These are phyloP conservation scores for Dillenia suffruticosa DNA, from an alignment of 164 flowering plant genomes.

Conservation along the genomic window DNA sequence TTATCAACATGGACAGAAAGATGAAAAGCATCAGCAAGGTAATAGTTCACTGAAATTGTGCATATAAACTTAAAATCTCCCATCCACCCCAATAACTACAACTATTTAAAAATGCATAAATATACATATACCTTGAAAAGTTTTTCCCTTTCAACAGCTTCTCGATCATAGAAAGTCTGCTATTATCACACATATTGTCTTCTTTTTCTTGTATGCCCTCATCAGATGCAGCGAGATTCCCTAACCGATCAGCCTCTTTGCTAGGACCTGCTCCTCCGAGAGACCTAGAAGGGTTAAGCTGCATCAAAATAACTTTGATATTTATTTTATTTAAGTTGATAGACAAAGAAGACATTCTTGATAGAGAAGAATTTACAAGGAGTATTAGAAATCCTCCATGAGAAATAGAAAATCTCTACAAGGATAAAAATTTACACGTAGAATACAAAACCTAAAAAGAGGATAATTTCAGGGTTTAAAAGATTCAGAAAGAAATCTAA, in stretches of 20 bases:
- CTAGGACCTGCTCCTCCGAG: conserved; percentile 22
- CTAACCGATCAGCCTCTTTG: conserved; percentile 14
- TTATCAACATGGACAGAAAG: background rate
- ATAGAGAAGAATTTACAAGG: background rate
- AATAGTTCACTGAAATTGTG: background rate
- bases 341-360: background rate
- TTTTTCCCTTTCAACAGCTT: conserved; percentile 50
- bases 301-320: conserved; percentile 14
- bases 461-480: background rate
- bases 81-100: background rate
- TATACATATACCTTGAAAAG: conserved; percentile 49
- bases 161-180: conserved; percentile 55
- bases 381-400: background rate
- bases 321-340: background rate
- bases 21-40: background rate
- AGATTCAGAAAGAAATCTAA: background rate
- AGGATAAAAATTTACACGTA: background rate
- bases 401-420: background rate
- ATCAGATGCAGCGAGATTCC: conserved; percentile 13
- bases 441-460: background rate
- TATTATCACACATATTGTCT: conserved; percentile 17
- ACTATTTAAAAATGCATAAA: background rate
- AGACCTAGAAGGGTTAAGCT: conserved; percentile 31
- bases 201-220: conserved; percentile 15
- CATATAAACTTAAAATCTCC: background rate